Conservation (phyloP, 768 basidiomycete species). For the Leccinum pellstonianum region DNA sequence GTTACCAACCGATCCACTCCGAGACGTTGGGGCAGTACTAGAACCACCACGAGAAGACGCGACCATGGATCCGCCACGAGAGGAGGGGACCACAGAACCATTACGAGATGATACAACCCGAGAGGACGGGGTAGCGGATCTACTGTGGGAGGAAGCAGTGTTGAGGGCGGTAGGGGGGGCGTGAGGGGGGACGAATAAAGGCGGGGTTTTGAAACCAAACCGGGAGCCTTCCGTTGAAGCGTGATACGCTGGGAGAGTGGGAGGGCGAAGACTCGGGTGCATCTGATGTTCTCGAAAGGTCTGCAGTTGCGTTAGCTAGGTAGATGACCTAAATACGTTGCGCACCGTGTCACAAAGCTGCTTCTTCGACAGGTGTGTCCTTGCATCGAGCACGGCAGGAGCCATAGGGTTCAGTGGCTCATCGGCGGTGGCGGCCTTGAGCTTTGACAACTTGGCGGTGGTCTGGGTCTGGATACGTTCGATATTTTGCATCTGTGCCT, state of each 20-base stretch:
- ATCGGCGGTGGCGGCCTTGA: background rate
- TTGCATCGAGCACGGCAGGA: background rate
- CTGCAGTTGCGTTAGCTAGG: background rate
- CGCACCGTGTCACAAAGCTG: background rate
- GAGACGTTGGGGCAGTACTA: background rate
- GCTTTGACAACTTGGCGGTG: background rate
- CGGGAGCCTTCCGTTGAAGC: background rate
- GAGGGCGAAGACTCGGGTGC: background rate
- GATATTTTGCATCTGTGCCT: background rate
- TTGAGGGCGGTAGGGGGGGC: background rate
- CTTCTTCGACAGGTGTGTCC: background rate
- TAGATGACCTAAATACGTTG: background rate
- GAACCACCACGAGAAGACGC: background rate
- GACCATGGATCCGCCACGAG: background rate
- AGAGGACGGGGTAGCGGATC: background rate
- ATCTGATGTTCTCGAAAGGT: background rate
- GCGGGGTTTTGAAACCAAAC: background rate
- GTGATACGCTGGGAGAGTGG: background rate
- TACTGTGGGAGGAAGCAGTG: background rate
- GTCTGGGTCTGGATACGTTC: background rate
- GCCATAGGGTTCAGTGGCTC: background rate
- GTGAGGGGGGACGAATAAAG: too few relatives aligned
- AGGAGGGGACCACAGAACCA: background rate
- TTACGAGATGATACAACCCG: background rate
- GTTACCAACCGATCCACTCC: background rate